These are phyloP conservation scores for Alloascoidea africana DNA, from an alignment of 805 yeast species.

Conservation along the genomic window DNA sequence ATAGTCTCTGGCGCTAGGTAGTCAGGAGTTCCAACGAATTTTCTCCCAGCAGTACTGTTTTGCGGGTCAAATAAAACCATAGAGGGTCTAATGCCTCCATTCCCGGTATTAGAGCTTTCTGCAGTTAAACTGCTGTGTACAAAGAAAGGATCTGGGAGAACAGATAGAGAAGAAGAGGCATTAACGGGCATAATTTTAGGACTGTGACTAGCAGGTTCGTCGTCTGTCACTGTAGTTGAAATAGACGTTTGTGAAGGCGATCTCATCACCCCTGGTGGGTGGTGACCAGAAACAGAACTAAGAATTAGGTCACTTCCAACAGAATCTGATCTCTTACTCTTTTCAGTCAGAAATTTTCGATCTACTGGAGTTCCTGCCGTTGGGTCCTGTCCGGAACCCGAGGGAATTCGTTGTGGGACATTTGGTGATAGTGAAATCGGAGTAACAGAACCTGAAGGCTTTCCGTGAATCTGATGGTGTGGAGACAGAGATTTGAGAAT, in stretches of 20 bases:
- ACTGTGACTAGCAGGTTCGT: conserved; percentile 18
- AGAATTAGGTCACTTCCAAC: conserved; percentile 23
- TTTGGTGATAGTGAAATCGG: not conserved
- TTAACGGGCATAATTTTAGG: conserved; percentile 5
- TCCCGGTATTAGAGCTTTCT: conserved; percentile 4
- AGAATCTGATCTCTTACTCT: conserved; percentile 5
- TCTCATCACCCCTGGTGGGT: too few species aligned
- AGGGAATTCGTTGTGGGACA: not conserved
- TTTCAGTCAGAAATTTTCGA: conserved; percentile 4
- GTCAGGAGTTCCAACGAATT: conserved; percentile 95
- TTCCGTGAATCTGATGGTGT: not conserved
- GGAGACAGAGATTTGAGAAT: not conserved
- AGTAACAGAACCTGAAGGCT: not conserved
- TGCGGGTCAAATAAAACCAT: conserved; percentile 66
- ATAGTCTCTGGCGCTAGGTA: conserved; percentile 95
- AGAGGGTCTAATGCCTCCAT: conserved; percentile 2
- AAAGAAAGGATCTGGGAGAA: too few species aligned
- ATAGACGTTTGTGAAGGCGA: conserved; percentile 44
- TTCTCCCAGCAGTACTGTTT: conserved; percentile 34
- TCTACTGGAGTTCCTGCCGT: conserved; percentile 6
- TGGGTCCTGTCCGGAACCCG: not conserved
- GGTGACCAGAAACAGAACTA: conserved; percentile 13
- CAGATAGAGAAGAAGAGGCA: conserved; percentile 5
- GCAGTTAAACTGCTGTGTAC: too few species aligned
- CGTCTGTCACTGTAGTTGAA: conserved; percentile 28